Evolutionary conservation across 352 stramenopile species (phyloP).

Genomic region (Globisporangium iwayamae): DNA sequence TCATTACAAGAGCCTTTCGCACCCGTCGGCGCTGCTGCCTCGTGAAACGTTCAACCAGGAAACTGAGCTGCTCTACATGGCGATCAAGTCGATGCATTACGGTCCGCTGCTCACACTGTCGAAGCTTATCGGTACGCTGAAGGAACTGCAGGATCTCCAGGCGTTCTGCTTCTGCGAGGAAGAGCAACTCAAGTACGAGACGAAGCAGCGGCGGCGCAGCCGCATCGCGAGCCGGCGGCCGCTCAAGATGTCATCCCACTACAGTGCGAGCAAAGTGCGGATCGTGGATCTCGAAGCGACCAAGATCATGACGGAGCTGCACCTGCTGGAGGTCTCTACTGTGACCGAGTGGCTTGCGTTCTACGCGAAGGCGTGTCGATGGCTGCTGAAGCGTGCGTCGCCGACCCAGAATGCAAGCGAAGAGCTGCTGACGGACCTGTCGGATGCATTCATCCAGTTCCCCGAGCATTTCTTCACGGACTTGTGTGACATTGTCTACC

Average conservation of each 20-base stretch:
- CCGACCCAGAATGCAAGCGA: slow-evolving; percentile 39
- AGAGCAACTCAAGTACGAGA: slow-evolving; percentile 38
- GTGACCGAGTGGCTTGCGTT: slow-evolving; percentile 58
- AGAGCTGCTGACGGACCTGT: slow-evolving; percentile 41
- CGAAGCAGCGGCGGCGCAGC: slow-evolving; percentile 15
- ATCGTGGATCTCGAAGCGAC: slow-evolving; percentile 47
- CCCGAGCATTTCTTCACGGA: slow-evolving; percentile 79
- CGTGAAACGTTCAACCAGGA: slow-evolving; percentile 44
- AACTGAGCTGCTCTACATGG: slow-evolving; percentile 64
- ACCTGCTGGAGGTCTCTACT: slow-evolving; percentile 49
- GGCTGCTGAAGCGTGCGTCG: slow-evolving; percentile 44
- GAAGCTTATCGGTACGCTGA: slow-evolving; percentile 42
- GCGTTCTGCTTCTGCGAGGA: slow-evolving; percentile 66
- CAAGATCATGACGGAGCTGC: slow-evolving; percentile 48
- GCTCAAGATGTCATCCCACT: slow-evolving; percentile 53
- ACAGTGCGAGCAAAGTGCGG: slow-evolving; percentile 53
- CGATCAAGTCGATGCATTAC: slow-evolving; percentile 62
- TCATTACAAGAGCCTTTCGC: slow-evolving; percentile 37
- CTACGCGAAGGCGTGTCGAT: slow-evolving; percentile 47
- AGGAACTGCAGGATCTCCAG: slow-evolving; percentile 59
- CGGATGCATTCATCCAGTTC: slow-evolving; percentile 45
- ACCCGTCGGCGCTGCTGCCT: slow-evolving; percentile 53
- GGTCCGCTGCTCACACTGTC: slow-evolving; percentile 58
- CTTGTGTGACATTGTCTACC: slow-evolving; percentile 53
- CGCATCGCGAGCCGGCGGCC: slow-evolving; percentile 16